Percentiles rank a stretch among this genome's conserved stretches.
phyloP scores from a whole-genome alignment of 1,284 basidiomycete species.

The Heterobasidion irregulare region DNA sequence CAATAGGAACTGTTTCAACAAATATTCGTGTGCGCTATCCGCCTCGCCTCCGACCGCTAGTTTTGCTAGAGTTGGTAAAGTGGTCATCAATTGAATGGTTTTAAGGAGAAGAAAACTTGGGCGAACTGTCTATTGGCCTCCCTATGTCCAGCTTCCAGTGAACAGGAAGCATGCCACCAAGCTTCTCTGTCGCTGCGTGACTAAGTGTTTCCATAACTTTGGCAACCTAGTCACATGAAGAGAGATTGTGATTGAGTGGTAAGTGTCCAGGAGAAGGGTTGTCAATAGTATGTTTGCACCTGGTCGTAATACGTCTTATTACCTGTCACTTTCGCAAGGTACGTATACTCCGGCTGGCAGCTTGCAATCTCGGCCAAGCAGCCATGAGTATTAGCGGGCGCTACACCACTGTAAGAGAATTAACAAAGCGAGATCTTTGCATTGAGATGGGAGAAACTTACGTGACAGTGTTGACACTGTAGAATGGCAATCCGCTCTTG shows the following conservation, averaged over 20 bases:
- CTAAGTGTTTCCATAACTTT: slow-evolving; percentile 41
- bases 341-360: slow-evolving; percentile 51
- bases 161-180: slow-evolving; percentile 49
- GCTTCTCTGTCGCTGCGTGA: slow-evolving; percentile 29
- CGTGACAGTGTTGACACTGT: slow-evolving; percentile 38
- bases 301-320: slow-evolving; percentile 38
- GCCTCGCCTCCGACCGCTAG: slow-evolving; percentile 38
- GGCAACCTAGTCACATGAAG: slow-evolving; percentile 29
- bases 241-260: no score
- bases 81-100: not conserved
- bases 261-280: not conserved
- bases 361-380: slow-evolving; percentile 34
- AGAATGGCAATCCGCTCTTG: slow-evolving; percentile 38
- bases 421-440: not conserved
- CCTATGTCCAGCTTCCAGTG: slow-evolving; percentile 37
- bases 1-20: slow-evolving; percentile 67
- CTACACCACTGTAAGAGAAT: not conserved
- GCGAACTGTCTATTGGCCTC: slow-evolving; percentile 24
- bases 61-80: not conserved
- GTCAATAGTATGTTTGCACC: slow-evolving; percentile 19
- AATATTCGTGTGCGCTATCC: slow-evolving; percentile 71
- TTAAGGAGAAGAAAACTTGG: not conserved
- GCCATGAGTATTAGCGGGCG: not conserved
- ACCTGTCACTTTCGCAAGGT: slow-evolving; percentile 47
- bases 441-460: slow-evolving; percentile 16